These are phyloP conservation scores for Candida pseudofarinosa DNA, from an alignment of 805 yeast genomes.

Conservation along the genomic window DNA sequence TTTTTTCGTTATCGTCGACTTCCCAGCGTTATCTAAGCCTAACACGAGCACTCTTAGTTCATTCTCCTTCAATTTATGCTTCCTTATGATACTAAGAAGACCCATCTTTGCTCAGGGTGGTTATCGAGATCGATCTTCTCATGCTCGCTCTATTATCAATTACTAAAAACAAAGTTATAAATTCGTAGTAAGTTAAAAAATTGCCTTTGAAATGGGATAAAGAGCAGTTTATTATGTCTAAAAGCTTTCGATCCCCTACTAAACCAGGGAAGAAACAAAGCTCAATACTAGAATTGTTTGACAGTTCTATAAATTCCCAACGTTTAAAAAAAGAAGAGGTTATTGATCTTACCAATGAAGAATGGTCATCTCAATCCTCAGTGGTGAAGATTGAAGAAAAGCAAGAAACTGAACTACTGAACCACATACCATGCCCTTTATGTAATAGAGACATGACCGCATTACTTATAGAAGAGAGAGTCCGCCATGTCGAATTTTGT, in stretches of 20 bases:
- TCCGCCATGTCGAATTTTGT: constrained; percentile 56
- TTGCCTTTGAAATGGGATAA: no score
- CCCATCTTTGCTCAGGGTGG: no score
- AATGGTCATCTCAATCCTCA: neutral
- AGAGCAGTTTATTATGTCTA: neutral
- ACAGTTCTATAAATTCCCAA: neutral
- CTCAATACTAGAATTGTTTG: constrained; percentile 21
- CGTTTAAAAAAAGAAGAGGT: constrained; percentile 2
- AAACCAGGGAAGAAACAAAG: constrained; percentile 14
- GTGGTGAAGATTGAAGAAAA: constrained; percentile 2
- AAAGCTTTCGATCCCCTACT: neutral
- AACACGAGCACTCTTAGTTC: constrained; percentile 72
- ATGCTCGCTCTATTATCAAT: no score
- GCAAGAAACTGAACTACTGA: neutral
- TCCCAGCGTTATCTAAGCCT: constrained; percentile 90
- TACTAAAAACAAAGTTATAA: no score
- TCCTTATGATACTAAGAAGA: constrained; percentile 68
- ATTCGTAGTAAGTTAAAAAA: no score
- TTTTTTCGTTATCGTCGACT: constrained; percentile 72
- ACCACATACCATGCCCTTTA: constrained; percentile 45
- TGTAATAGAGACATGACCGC: constrained; percentile 40
- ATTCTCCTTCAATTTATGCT: constrained; percentile 75
- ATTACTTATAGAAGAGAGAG: constrained; percentile 40
- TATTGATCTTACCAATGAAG: constrained; percentile 15
- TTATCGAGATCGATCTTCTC: no score